These are phyloP conservation scores for Geranium brycei DNA, from an alignment of 345 rosid species.

Conservation along the genomic window DNA sequence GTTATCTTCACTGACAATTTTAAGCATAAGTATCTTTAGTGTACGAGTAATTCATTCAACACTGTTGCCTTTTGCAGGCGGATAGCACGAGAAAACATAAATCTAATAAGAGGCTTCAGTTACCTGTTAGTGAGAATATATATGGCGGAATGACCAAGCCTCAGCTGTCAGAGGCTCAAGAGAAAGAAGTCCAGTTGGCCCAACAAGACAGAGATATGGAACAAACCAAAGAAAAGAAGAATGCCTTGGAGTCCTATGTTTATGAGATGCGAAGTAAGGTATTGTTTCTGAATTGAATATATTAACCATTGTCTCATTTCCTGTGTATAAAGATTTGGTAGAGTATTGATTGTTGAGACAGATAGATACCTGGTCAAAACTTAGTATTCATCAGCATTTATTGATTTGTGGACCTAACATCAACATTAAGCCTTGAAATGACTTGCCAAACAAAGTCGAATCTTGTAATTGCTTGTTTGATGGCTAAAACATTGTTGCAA, in stretches of 20 bases:
- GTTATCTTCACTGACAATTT: no score
- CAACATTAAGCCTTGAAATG: no score
- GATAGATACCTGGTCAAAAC: no score
- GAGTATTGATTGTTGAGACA: no score
- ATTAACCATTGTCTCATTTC: no score
- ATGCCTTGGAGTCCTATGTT: slow-evolving; percentile 51
- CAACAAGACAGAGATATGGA: slow-evolving; percentile 37
- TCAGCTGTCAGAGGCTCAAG: slow-evolving; percentile 33
- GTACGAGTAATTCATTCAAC: background rate
- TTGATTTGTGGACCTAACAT: no score
- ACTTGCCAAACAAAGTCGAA: no score
- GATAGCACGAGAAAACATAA: slow-evolving; percentile 19
- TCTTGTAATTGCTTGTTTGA: no score
- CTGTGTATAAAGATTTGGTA: no score
- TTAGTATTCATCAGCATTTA: no score
- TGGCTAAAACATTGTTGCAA: no score
- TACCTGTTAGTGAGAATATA: slow-evolving; percentile 31
- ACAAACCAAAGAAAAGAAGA: slow-evolving; percentile 42
- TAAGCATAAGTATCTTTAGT: no score
- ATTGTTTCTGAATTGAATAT: background rate
- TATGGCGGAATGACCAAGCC: slow-evolving; percentile 29
- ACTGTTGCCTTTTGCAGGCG: slow-evolving; percentile 19
- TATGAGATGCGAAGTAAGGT: slow-evolving; percentile 56
- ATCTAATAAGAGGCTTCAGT: slow-evolving; percentile 21
- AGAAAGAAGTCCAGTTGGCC: slow-evolving; percentile 36